Evolutionary conservation across 371 early-diverging fungal genomes (phyloP), one percentile per base, ranked within the genome.

Genomic region (Gilbertella persicaria): DNA sequence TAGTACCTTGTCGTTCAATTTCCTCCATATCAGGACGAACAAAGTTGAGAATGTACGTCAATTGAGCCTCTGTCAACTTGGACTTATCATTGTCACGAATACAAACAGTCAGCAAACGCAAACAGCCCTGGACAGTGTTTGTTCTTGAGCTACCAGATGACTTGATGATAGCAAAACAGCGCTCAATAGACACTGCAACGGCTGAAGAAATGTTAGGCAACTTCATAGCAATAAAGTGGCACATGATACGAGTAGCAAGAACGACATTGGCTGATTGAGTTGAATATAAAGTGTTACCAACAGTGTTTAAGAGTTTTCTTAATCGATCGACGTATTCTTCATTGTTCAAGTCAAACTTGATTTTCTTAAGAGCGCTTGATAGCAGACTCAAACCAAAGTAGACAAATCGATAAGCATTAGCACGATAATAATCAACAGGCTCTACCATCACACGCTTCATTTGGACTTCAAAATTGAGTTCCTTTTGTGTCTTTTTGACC

Each of bases 21-120:
- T 91, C 91, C 60, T 94, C 95, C 48, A 98, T 67, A 63, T 97
- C 95, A 10, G 94, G 92, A 25, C 82, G 81, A 40, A 97, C 83
- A 53, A 95, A 69, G 49, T 83, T 78, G 38, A 97, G 73, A 26
- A 97, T 66, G 30, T 85, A 82, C 4, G 86, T 82, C 33, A 98
- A 68, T 64, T 96, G 95, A 17, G 75, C 67, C 46, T 94, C 87
- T 21, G 76, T 83, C 25, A 95, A 54, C 8, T 74, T 65, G 3
- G 84, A 77, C 16, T 79, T 66, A 16, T 75, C 57, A 53, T 79
- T 80, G 50, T 90, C 85, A 25, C 88, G 85, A 25, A 96, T 80
- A 49, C 90, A 77, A 25, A 83, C 75, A 14, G 90, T 84, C 41
- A 98, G 58, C 10, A 97, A 79, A 65, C 86, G 84, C 76, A 95